Evolutionary conservation across 2,329 filamentous ascomycete species (phyloP), one percentile per base, ranked within the genome.

Genomic region (Sclerotinia spermophila): DNA sequence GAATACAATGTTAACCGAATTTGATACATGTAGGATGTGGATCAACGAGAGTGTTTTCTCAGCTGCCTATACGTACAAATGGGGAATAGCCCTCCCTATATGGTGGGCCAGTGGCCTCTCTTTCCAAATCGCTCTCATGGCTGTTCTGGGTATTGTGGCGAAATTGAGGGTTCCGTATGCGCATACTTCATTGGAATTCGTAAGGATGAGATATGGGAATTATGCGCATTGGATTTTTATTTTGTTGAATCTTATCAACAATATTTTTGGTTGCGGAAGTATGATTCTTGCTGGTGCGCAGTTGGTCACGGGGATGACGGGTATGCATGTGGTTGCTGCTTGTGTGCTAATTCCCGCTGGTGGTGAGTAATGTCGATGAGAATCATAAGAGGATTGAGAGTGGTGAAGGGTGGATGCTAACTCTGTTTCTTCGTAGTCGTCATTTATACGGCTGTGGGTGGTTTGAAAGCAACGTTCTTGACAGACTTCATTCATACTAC

Each of bases 41-140:
- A 83, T 82, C 71, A 83, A 82, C 61, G 81, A 82, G 71, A 82
- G 78, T 40, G 80, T 82, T 33, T 78, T 82, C 62, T 78, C 77
- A 0, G 77, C 80, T 1, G 79, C 78, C 33, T 79, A 80, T 70
- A 78, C 78, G 90, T 96, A 96, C 80, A 84, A 87, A 72, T 94
- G 94, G 75, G 87, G 87, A 56, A 84, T 89, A 44, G 87, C 85
- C 1, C 85, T 85, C 0, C 85, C 85, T 0, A 87, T 88, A 69
- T 88, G 85, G 86, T 88, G 85, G 38, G 85, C 85, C 3, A 85
- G 85, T 60, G 86, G 85, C 2, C 58, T 84, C 5, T 71, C 68
- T 53, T 84, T 84, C 66, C 82, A 85, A 75, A 84, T 85, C 68
- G 83, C 83, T 7, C 76, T 85, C 45, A 85, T 86, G 82, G 83